Base-by-base conservation (phyloP, 2,329 filamentous ascomycete genomes). In the Zelopaecilomyces penicillatus region DNA sequence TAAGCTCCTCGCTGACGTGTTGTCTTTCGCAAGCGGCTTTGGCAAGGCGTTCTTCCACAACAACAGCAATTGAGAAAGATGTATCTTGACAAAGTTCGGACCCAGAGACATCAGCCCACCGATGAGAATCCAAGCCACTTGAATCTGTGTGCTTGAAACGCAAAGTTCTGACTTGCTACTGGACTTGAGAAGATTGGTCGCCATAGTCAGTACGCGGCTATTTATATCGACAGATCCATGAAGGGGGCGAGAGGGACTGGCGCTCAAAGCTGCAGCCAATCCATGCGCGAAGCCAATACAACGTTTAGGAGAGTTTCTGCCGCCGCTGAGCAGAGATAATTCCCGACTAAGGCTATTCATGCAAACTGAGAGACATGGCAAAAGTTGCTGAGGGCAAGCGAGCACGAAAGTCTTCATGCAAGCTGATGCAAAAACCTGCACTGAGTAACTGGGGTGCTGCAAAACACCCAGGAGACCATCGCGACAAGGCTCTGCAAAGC, bases 61-160 rank as follows among this genome's bases (percentile, higher is more conserved):
- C 6, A 98, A 70, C 45, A 98, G 80, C 26, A 98, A 74, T 59
- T 98, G 93, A 3, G 90, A 91, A 6, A 98, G 75, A 65, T 98
- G 93, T 27, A 97, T 97, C 67, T 98, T 98, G 64, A 97, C 91
- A 63, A 98, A 98, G 63, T 95, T 97, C 4, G 93, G 91, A 0
- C 93, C 93, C 1, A 98, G 75, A 1, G 90, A 89, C 91, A 97
- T 97, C 44, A 98, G 70, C 0, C 94, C 93, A 33, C 94, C 93
- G 39, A 98, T 95, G 46, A 98, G 71, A 39, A 95, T 94, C 91
- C 93, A 98, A 5, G 93, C 93, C 3, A 98, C 90, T 61, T 98
- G 93, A 27, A 98, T 89, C 59, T 98, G 93, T 1, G 89, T 95
- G 56, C 87, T 87, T 5, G 93, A 95, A 32, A 93, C 82, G 29